Conservation (phyloP, 352 stramenopile genomes). For the Globisporangium acanthophoron region DNA sequence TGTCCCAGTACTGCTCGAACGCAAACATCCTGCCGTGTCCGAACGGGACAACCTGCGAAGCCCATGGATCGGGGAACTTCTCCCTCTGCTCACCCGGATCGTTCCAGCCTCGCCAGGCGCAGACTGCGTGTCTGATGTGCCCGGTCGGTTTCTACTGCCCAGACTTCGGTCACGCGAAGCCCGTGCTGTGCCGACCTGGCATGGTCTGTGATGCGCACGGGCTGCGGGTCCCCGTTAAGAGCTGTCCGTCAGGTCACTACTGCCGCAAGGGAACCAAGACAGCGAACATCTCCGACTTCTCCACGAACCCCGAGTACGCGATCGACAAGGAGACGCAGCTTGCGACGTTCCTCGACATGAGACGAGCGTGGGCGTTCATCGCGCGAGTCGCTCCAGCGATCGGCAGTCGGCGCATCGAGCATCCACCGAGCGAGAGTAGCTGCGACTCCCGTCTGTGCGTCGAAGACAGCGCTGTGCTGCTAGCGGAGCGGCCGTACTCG, state of each 20-base stretch:
- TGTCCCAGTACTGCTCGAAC: conserved; percentile 52
- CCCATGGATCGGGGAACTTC: conserved; percentile 80
- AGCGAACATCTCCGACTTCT: conserved; percentile 54
- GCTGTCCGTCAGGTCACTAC: conserved; percentile 91
- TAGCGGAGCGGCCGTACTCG: conserved; percentile 91
- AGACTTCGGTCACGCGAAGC: conserved; percentile 84
- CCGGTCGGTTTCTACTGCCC: conserved; percentile 95
- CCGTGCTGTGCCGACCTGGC: conserved; percentile 88
- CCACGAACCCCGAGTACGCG: conserved; percentile 44
- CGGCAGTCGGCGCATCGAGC: conserved; percentile 52
- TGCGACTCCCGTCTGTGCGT: conserved; percentile 53
- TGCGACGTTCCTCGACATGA: conserved; percentile 44
- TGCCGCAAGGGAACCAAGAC: conserved; percentile 93
- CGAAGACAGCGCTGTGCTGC: conserved; percentile 29
- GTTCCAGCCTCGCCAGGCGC: conserved; percentile 89
- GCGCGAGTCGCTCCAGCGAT: conserved; percentile 39
- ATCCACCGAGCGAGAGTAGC: conserved; percentile 41
- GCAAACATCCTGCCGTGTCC: conserved; percentile 63
- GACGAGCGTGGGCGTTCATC: conserved; percentile 44
- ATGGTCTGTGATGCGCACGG: conserved; percentile 92
- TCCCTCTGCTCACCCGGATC: conserved; percentile 90
- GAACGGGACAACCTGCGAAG: conserved; percentile 83
- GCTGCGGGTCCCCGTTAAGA: conserved; percentile 64
- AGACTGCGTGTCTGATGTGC: conserved; percentile 84
- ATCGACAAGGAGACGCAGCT: conserved; percentile 65